A percentile compares a stretch with the other conserved stretches of the same genome.
Evolutionary conservation across 2,329 filamentous ascomycete species (phyloP).

Genomic region (Neonectria ditissima): DNA sequence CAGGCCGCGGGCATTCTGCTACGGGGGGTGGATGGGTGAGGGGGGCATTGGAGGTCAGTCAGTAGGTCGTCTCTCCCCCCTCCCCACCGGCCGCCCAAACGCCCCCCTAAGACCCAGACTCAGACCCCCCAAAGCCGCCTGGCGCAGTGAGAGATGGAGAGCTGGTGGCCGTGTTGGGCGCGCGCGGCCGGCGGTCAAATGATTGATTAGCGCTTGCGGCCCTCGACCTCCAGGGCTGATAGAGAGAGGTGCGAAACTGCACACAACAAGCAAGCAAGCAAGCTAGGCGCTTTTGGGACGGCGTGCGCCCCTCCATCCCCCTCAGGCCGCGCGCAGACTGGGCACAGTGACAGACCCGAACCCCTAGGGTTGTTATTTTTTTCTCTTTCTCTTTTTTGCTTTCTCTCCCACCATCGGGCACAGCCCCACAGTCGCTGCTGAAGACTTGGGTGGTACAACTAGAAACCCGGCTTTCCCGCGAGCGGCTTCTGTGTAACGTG

Average conservation of each 20-base stretch:
- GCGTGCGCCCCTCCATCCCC: background rate
- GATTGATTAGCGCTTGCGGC: conserved; percentile 7
- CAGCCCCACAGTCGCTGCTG: conserved; percentile 25
- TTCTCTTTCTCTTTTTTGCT: too few relatives aligned
- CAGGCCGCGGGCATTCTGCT: background rate
- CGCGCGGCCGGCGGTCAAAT: conserved; percentile 19
- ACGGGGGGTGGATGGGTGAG: too few relatives aligned
- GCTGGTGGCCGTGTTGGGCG: background rate
- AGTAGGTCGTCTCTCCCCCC: too few relatives aligned
- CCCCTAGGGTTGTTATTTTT: background rate
- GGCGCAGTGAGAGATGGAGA: background rate
- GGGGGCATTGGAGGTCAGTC: background rate
- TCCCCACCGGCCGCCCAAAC: background rate
- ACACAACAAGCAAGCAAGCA: background rate
- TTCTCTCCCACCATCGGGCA: conserved; percentile 1
- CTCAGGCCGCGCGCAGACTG: background rate
- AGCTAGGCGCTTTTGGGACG: conserved; percentile 9
- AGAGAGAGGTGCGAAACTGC: background rate
- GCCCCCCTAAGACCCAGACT: background rate
- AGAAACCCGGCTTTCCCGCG: background rate
- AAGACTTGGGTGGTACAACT: conserved; percentile 13
- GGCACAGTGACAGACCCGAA: background rate
- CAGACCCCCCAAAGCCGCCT: background rate
- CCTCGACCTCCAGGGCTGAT: background rate
- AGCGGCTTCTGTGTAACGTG: conserved; percentile 10